Conservation (phyloP, 495 filamentous ascomycete genomes). For the Pseudevernia furfuracea region DNA sequence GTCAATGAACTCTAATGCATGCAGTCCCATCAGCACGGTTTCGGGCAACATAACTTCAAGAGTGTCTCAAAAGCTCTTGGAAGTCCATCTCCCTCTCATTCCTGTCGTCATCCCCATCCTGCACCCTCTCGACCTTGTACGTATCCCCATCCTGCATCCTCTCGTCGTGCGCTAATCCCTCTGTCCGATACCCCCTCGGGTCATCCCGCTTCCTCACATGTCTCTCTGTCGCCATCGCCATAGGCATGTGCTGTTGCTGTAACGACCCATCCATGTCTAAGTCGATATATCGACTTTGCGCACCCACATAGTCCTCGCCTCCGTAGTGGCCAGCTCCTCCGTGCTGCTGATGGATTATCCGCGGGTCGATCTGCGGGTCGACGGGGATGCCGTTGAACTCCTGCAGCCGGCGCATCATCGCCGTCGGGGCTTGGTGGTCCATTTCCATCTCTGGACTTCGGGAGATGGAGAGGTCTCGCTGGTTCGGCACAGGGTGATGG, state of each 20-base stretch:
- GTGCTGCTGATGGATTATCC: slow-evolving; percentile 11
- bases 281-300: slow-evolving; percentile 5
- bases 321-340: not conserved
- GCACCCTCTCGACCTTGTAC: not conserved
- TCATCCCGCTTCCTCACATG: slow-evolving; percentile 25
- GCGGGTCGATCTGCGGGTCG: slow-evolving; percentile 23
- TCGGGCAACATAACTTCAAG: no score
- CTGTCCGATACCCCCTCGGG: slow-evolving; percentile 20
- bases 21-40: no score
- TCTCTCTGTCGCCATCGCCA: slow-evolving; percentile 23
- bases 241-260: slow-evolving; percentile 13
- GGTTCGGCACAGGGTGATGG: not conserved
- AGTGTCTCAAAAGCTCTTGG: not conserved
- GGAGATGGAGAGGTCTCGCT: not conserved
- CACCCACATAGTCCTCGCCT: not conserved
- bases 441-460: slow-evolving; percentile 2
- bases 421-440: slow-evolving; percentile 11
- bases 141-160: not conserved
- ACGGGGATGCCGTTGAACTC: slow-evolving; percentile 21
- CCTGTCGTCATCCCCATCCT: not conserved
- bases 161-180: not conserved
- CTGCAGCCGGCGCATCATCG: slow-evolving; percentile 21
- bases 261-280: slow-evolving; percentile 14
- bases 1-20: no score
- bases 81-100: not conserved